A percentile compares a stretch with the other conserved stretches of the same genome.
These are phyloP conservation scores for Porphyrellus cyaneotinctus DNA, from an alignment of 768 basidiomycete genomes.

Conservation along the genomic window DNA sequence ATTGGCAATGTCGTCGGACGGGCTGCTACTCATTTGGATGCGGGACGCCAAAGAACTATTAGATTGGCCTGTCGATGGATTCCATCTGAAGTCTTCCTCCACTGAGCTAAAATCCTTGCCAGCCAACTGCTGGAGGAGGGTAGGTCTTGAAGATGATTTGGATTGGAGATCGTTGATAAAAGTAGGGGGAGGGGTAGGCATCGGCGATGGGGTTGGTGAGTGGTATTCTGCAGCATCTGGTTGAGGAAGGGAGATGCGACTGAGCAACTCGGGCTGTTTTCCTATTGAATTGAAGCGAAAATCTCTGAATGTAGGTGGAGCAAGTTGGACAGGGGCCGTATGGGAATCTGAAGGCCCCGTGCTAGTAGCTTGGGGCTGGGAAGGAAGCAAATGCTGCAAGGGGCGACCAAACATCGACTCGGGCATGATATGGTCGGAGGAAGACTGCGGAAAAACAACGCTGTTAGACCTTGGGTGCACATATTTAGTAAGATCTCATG, in stretches of 20 bases:
- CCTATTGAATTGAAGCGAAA: constrained; percentile 54
- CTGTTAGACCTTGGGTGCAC: background rate
- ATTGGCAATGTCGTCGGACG: background rate
- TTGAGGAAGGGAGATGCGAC: constrained; percentile 42
- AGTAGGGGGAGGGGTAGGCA: constrained; percentile 3
- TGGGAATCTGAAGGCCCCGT: background rate
- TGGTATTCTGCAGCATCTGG: constrained; percentile 25
- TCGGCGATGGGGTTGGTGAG: constrained; percentile 25
- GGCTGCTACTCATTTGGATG: constrained; percentile 16
- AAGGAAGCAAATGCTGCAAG: constrained; percentile 23
- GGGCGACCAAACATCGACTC: constrained; percentile 31
- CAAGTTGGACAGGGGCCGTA: constrained; percentile 11
- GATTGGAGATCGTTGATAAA: constrained; percentile 1
- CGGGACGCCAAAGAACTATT: constrained; percentile 22
- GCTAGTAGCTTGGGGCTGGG: background rate
- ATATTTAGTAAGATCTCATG: constrained; percentile 16
- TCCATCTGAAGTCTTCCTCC: background rate
- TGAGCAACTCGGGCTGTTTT: constrained; percentile 47
- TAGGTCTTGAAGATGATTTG: constrained; percentile 17
- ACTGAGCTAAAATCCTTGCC: background rate
- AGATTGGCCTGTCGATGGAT: constrained; percentile 6
- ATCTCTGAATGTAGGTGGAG: constrained; percentile 30
- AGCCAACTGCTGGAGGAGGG: constrained; percentile 22
- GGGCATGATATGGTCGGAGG: constrained; percentile 19
- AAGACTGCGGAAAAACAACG: constrained; percentile 8